phyloP scores from a whole-genome alignment of 805 yeast genomes.

The Millerozyma miso region DNA sequence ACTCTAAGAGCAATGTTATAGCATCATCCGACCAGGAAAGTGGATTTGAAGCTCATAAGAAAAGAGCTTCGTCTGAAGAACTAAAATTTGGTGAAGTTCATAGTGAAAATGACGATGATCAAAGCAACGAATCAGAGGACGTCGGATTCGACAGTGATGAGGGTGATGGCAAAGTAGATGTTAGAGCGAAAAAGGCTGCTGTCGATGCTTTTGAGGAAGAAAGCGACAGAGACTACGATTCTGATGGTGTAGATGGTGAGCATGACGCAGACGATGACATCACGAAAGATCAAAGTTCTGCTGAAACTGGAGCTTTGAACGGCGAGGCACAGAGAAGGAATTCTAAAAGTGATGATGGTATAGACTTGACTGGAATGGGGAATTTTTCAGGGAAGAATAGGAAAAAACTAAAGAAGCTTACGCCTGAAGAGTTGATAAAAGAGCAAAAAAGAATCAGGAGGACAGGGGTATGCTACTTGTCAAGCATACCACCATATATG shows the following conservation, averaged over 20 bases:
- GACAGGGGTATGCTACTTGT: constrained; percentile 91
- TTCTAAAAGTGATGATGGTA: constrained; percentile 12
- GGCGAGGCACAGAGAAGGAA: constrained; percentile 7
- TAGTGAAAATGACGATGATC: not conserved
- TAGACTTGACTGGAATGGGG: constrained; percentile 14
- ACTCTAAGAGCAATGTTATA: too few species aligned
- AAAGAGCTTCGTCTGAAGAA: not conserved
- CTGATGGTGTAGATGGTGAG: constrained; percentile 8
- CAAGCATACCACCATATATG: constrained; percentile 95
- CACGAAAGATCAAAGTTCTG: constrained; percentile 8
- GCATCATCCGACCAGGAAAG: not conserved
- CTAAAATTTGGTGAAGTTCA: not conserved
- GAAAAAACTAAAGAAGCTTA: constrained; percentile 50
- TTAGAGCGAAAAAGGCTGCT: not conserved
- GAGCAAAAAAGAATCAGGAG: constrained; percentile 54
- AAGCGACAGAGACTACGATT: constrained; percentile 1
- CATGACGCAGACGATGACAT: constrained; percentile 10
- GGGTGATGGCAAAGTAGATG: not conserved
- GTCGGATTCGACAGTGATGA: not conserved
- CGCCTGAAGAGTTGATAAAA: constrained; percentile 52
- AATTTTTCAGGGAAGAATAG: constrained; percentile 1
- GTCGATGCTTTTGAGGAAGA: not conserved
- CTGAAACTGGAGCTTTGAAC: constrained; percentile 8
- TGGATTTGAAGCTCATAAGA: not conserved
- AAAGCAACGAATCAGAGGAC: not conserved